Evolutionary conservation across 257 asterid genomes (phyloP), one percentile per base, ranked within the genome.

Genomic region (Nicotiana attenuata): DNA sequence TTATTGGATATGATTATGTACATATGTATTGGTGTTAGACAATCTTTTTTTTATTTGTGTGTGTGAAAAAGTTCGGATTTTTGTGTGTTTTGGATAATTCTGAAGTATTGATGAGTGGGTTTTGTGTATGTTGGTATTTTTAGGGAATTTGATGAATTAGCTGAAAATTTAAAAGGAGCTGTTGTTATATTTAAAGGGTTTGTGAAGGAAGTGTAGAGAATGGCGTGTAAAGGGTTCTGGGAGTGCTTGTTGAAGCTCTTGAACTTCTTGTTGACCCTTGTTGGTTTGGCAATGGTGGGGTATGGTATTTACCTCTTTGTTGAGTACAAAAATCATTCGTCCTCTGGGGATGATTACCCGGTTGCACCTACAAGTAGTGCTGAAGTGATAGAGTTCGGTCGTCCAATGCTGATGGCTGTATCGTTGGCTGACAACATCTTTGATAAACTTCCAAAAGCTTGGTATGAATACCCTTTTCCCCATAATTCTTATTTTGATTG

Each of bases 361-460:
- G 31, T 84, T 79, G 80, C 85, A 22, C 73, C 91, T 17, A 68
- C 91, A 1, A 38, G 96, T 11, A 82, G 89, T 73, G 89, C 55
- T 52, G 97, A 88, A 24, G 2, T 89, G 56, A 87, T 92, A 16
- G 89, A 92, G 89, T 87, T 96, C 11, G 97, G 99, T 68, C 97
- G 99, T 19, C 98, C 99, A 22, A 88, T 96, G 98, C 90, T 96
- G 55, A 81, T 94, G 79, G 92, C 94, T 16, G 90, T 96, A 68
- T 87, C 95, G 77, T 81, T 93, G 85, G 92, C 81, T 59, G 92
- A 83, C 84, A 93, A 55, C 91, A 88, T 92, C 81, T 91, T 92
- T 33, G 98, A 94, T 90, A 96, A 94, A 80, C 96, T 96, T 81
- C 99, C 99, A 13, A 94, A 91, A 91, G 95, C 97, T 65, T 96